These are phyloP conservation scores for Primulina eburnea DNA, from an alignment of 257 asterid genomes.

Conservation along the genomic window DNA sequence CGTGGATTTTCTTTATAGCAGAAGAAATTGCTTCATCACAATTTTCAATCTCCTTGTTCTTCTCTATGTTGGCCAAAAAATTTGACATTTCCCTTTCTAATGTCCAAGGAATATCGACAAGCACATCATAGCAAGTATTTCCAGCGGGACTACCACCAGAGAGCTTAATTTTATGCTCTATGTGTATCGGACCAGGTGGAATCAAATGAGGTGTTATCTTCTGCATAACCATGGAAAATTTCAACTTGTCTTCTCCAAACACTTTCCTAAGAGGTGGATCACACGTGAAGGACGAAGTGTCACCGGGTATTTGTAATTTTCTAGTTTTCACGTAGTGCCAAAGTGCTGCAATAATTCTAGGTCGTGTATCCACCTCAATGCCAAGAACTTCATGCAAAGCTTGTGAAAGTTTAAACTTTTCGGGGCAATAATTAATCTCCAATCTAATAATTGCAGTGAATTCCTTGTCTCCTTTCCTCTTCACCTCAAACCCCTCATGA, in stretches of 20 bases:
- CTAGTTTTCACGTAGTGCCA: slow-evolving; percentile 73
- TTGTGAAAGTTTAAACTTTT: slow-evolving; percentile 69
- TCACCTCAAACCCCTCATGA: slow-evolving; percentile 88
- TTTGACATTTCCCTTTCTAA: slow-evolving; percentile 48
- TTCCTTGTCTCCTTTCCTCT: slow-evolving; percentile 85
- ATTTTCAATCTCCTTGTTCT: slow-evolving; percentile 55
- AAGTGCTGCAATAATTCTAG: slow-evolving; percentile 63
- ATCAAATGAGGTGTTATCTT: slow-evolving; percentile 66
- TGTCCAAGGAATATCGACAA: slow-evolving; percentile 67
- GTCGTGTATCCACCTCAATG: slow-evolving; percentile 75
- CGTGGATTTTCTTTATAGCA: slow-evolving; percentile 62
- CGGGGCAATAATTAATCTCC: slow-evolving; percentile 80
- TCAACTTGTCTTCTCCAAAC: slow-evolving; percentile 86
- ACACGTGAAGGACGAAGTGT: slow-evolving; percentile 66
- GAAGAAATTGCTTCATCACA: slow-evolving; percentile 66
- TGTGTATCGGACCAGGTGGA: slow-evolving; percentile 77
- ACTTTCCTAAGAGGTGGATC: slow-evolving; percentile 71
- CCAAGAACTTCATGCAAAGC: slow-evolving; percentile 82
- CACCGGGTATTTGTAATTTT: slow-evolving; percentile 68
- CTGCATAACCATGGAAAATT: slow-evolving; percentile 64
- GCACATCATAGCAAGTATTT: slow-evolving; percentile 73
- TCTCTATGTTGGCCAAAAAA: slow-evolving; percentile 51
- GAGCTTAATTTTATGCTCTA: slow-evolving; percentile 82
- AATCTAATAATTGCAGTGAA: slow-evolving; percentile 77
- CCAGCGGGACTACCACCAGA: slow-evolving; percentile 74